Evolutionary conservation across 164 flowering plant species (phyloP), one percentile per base, ranked within the genome.

Genomic region (Echeveria elegans): DNA sequence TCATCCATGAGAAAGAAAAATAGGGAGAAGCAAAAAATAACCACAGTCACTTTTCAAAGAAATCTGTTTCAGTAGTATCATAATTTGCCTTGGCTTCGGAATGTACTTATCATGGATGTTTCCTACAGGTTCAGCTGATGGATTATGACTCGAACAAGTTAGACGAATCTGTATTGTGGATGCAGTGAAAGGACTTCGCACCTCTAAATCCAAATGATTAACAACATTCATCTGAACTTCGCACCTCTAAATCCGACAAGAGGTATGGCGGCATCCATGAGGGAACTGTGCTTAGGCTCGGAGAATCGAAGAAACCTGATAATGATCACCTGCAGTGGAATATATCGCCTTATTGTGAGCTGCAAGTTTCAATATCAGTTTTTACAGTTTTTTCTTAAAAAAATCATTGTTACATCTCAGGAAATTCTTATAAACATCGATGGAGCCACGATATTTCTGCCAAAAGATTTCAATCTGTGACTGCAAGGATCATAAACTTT

Each of bases 261-360:
- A 56, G 30, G 31, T 32, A 28, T 56, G 61, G 61, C 3, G 61
- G 61, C 4, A 29, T 56, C 32, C 61, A 56, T 15, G 32, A 28
- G 19, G 61, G 32, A 56, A 56, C 61, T 14, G 61, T 56, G 14
- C 12, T 56, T 56, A 32, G 61, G 32, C 61, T 56, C 1, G 61
- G 61, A 56, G 61, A 56, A 28, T 56, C 32, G 61, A 56, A 28
- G 61, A 56, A 56, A 16, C 12, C 61, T 56, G 61, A 56, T 56
- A 56, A 28, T 56, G 61, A 26, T 10, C 32, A 28, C 61, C 61
- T 56, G 16, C 61, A 56, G 61, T 56, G 61, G 61, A 56, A 24
- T 9, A 11, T 26, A 56, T 5, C 61, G 28, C 18, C 18, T 56
- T 56, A 56, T 14, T 56, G 61, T 56, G 61, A 45, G 5, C 37